A percentile compares a stretch with the other conserved stretches of the same genome.
phyloP scores from a whole-genome alignment of 2,329 filamentous ascomycete species.

The Fusarium devonianum region DNA sequence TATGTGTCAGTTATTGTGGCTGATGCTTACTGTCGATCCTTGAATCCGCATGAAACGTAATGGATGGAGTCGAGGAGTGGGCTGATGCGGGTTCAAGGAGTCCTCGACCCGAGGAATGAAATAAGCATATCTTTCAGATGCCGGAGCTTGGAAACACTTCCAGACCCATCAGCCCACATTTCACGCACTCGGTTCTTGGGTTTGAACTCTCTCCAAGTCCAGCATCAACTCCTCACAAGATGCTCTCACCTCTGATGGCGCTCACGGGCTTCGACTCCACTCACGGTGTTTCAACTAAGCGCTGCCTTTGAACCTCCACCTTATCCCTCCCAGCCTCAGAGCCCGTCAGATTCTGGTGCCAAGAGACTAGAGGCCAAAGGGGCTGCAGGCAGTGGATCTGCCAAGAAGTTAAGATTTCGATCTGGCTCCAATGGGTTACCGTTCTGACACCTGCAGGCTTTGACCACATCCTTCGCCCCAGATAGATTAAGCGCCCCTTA shows the following conservation, averaged over 20 bases:
- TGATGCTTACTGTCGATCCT: background rate
- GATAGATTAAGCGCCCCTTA: no score
- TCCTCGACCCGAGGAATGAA: background rate
- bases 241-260: background rate
- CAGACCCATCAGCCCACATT: no score
- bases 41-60: background rate
- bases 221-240: no score
- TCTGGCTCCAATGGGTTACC: background rate
- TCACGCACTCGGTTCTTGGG: no score
- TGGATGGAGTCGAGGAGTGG: background rate
- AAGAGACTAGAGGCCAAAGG: conserved; percentile 8
- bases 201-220: no score
- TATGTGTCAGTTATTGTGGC: background rate
- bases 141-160: no score
- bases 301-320: background rate
- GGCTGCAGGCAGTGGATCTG: background rate
- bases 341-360: background rate
- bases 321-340: background rate
- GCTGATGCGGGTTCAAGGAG: background rate
- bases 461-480: no score
- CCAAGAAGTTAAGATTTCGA: background rate
- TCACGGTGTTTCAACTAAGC: background rate
- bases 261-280: background rate
- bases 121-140: background rate
- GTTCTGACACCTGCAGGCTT: background rate